Percentiles rank a stretch among this genome's conserved stretches.
Evolutionary conservation across 345 rosid genomes (phyloP).

Genomic region (Punica granatum): DNA sequence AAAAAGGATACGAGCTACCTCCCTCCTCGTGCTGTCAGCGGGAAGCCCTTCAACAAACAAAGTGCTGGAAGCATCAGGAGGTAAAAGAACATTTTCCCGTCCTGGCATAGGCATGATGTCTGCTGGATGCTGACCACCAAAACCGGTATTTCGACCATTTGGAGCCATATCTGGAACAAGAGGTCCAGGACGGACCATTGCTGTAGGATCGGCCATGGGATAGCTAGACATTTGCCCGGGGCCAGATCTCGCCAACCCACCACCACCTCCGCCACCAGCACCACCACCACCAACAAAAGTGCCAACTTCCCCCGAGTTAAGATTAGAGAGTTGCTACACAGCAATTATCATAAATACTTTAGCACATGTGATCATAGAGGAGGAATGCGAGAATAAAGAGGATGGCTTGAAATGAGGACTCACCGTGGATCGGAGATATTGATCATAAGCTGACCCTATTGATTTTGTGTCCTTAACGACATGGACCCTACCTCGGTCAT

Average conservation of each 20-base stretch:
- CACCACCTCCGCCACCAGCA: neutral
- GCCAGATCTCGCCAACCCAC: constrained; percentile 26
- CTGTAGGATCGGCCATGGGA: constrained; percentile 36
- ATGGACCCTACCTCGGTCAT: constrained; percentile 37
- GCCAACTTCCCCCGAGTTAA: constrained; percentile 52
- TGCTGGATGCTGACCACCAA: constrained; percentile 19
- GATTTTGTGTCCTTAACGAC: constrained; percentile 63
- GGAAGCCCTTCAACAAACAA: constrained; percentile 84
- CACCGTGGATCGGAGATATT: constrained; percentile 59
- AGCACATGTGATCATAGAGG: constrained; percentile 9
- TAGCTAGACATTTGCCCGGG: constrained; percentile 29
- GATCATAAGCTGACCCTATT: constrained; percentile 75
- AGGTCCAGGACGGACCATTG: constrained; percentile 34
- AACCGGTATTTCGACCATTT: constrained; percentile 41
- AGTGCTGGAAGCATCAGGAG: constrained; percentile 73
- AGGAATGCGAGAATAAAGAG: neutral
- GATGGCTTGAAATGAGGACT: neutral
- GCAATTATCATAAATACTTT: constrained; percentile 18
- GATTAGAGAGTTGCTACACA: constrained; percentile 57
- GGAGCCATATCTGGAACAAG: constrained; percentile 35
- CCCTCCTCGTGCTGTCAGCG: constrained; percentile 60
- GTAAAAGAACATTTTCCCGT: constrained; percentile 42
- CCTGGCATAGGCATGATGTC: constrained; percentile 36
- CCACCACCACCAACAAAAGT: constrained; percentile 28
- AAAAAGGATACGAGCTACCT: constrained; percentile 88